phyloP scores from a whole-genome alignment of 2,329 filamentous ascomycete genomes.

The Phyllosticta capitalensis region DNA sequence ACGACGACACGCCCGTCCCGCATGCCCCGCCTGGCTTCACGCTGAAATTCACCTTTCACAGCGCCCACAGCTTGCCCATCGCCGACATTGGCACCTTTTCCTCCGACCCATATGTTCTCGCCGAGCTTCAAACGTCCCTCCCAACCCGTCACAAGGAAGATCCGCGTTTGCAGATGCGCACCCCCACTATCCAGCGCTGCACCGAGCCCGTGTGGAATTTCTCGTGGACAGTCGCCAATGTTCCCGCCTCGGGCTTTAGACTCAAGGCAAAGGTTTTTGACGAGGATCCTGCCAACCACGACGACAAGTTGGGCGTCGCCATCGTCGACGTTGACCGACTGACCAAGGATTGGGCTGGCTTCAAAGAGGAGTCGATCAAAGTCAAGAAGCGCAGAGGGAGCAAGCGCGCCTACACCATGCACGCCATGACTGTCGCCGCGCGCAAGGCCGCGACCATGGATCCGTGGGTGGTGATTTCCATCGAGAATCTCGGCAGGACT shows the following conservation, averaged over 20 bases:
- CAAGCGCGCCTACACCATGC: slow-evolving; percentile 73
- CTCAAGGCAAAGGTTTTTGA: slow-evolving; percentile 85
- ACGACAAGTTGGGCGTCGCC: slow-evolving; percentile 82
- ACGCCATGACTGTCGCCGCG: slow-evolving; percentile 56
- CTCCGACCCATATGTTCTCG: slow-evolving; percentile 73
- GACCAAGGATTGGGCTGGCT: slow-evolving; percentile 57
- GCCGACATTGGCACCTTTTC: slow-evolving; percentile 69
- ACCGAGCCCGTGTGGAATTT: slow-evolving; percentile 74
- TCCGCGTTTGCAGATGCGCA: slow-evolving; percentile 63
- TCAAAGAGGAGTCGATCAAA: slow-evolving; percentile 54
- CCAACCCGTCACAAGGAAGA: slow-evolving; percentile 78
- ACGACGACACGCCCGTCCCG: slow-evolving; percentile 69
- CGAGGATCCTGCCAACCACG: slow-evolving; percentile 75
- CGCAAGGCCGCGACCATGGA: slow-evolving; percentile 55
- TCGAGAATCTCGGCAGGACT: slow-evolving; percentile 68
- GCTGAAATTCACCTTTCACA: slow-evolving; percentile 73
- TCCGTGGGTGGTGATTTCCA: slow-evolving; percentile 61
- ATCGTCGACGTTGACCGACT: slow-evolving; percentile 57
- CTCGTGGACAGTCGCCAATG: slow-evolving; percentile 80
- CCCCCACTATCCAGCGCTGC: slow-evolving; percentile 61
- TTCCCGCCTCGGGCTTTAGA: slow-evolving; percentile 69
- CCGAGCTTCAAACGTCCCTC: slow-evolving; percentile 63
- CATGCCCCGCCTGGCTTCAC: slow-evolving; percentile 70
- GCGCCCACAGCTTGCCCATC: slow-evolving; percentile 69
- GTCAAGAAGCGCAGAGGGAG: slow-evolving; percentile 79